A percentile compares a stretch with the other conserved stretches of the same genome.
Evolutionary conservation across 148 eudicot species (phyloP).

Genomic region (Fallopia convolvulus): DNA sequence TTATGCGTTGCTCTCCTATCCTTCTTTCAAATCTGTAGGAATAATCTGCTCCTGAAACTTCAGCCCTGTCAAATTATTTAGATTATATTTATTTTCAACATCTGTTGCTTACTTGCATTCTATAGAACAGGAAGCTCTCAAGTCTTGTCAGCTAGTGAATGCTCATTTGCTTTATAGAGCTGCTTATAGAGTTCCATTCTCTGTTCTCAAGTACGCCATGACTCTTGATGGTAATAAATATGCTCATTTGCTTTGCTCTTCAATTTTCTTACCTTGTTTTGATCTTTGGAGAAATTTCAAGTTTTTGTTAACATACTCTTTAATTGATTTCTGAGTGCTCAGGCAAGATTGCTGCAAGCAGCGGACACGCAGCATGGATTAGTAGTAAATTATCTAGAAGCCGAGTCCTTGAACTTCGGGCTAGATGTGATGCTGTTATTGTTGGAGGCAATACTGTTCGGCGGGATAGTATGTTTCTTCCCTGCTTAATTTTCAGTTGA

Average conservation of each 20-base stretch:
- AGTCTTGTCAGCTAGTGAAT: constrained; percentile 80
- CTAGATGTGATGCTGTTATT: constrained; percentile 89
- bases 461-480: constrained; percentile 70
- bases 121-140: constrained; percentile 59
- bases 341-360: constrained; percentile 93
- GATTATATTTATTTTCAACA: neutral
- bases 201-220: constrained; percentile 95
- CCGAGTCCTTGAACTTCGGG: constrained; percentile 86
- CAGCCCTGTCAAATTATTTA: neutral
- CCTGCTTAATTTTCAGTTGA: constrained; percentile 14
- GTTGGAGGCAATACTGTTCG: constrained; percentile 99
- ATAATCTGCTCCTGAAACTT: too few relatives aligned
- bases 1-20: neutral
- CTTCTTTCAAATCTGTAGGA: too few relatives aligned
- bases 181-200: constrained; percentile 74
- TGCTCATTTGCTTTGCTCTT: neutral
- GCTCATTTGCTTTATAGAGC: constrained; percentile 94
- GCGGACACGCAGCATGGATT: constrained; percentile 96
- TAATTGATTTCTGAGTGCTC: constrained; percentile 16
- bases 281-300: neutral
- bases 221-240: constrained; percentile 79
- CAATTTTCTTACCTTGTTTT: neutral
- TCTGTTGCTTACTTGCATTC: constrained; percentile 2
- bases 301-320: neutral
- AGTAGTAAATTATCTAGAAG: constrained; percentile 73